Evolutionary conservation across 768 basidiomycete species (phyloP), one percentile per base, ranked within the genome.

Genomic region (Tricholomella constricta): DNA sequence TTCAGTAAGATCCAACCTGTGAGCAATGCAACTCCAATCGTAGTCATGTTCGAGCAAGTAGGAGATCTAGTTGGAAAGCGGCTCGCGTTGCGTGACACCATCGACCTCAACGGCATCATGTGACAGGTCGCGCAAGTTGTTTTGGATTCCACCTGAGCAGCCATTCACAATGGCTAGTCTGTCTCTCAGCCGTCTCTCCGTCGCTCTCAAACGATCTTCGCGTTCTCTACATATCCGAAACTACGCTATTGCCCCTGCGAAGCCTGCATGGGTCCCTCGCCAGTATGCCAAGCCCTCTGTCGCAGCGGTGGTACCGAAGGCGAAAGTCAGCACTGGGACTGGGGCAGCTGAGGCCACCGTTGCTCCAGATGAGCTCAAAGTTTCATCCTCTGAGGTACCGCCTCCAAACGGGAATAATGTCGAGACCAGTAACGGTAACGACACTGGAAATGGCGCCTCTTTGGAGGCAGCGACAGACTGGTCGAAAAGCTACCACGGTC

Each of bases 401-500:
- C 43, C 51, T 1, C 31, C 62, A 23, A 55, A 42, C n/a, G 41
- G 5, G 11, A 23, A 32, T 5, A 15, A 14, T 14, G n/a, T 36
- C 29, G 41, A 45, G 26, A 34, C 45, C 29, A 46, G 32, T 26
- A 14, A 25, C 42, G 34, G 12, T 17, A 45, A 45, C 29, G 40
- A 35, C 11, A 49, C 44, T 22, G 52, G 44, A 9, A 54, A 57
- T 9, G 37, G 32, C 22, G 2, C 20, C 32, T 40, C 17, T 1
- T 11, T 19, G 15, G 38, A 58, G 26, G 41, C 42, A 6, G 52
- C 68, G 2, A 88, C 81, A 1, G 91, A 98, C 69, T 98, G 95
- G 95, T 90, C 91, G 1, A 87, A 81, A 64, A 89, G 86, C 63
- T 98, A 92, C 66, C 74, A 84, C 55, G 96, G 95, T 0, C 72